These are phyloP conservation scores for Candolleomyces aberdarensis DNA, from an alignment of 768 basidiomycete genomes.

Conservation along the genomic window DNA sequence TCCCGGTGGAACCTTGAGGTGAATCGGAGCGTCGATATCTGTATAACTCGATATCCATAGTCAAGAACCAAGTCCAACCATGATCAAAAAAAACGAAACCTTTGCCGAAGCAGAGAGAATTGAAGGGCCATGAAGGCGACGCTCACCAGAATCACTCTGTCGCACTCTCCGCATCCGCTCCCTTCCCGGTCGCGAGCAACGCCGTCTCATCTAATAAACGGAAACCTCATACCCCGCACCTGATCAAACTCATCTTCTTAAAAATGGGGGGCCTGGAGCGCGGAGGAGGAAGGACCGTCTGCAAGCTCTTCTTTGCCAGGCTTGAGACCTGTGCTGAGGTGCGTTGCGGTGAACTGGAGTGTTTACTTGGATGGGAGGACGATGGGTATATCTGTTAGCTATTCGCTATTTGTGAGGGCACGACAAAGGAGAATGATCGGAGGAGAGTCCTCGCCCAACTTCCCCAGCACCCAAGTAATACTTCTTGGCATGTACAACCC, in stretches of 20 bases:
- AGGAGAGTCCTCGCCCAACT: conserved; percentile 61
- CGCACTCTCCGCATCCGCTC: conserved; percentile 64
- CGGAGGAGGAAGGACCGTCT: conserved; percentile 23
- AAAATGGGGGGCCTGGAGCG: conserved; percentile 45
- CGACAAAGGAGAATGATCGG: background rate
- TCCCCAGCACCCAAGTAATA: conserved; percentile 97
- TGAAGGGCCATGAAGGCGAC: too few relatives aligned
- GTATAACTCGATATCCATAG: background rate
- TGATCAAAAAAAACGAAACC: too few relatives aligned
- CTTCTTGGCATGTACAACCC: conserved; percentile 89
- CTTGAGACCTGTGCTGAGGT: conserved; percentile 70
- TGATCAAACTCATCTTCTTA: conserved; percentile 71
- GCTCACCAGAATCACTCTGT: conserved; percentile 91
- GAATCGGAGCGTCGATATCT: conserved; percentile 88
- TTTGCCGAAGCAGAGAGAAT: too few relatives aligned
- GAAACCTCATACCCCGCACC: conserved; percentile 92
- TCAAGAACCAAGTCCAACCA: background rate
- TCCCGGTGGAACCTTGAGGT: conserved; percentile 17
- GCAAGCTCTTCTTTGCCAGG: conserved; percentile 61
- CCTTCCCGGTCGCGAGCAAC: conserved; percentile 80
- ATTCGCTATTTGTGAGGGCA: too few relatives aligned
- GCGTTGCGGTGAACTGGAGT: conserved; percentile 56
- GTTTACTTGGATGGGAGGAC: conserved; percentile 55
- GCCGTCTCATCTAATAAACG: conserved; percentile 85
- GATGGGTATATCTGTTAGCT: conserved; percentile 74